Evolutionary conservation across 2,329 filamentous ascomycete genomes (phyloP), one percentile per base, ranked within the genome.

Genomic region (Aureobasidium musti): DNA sequence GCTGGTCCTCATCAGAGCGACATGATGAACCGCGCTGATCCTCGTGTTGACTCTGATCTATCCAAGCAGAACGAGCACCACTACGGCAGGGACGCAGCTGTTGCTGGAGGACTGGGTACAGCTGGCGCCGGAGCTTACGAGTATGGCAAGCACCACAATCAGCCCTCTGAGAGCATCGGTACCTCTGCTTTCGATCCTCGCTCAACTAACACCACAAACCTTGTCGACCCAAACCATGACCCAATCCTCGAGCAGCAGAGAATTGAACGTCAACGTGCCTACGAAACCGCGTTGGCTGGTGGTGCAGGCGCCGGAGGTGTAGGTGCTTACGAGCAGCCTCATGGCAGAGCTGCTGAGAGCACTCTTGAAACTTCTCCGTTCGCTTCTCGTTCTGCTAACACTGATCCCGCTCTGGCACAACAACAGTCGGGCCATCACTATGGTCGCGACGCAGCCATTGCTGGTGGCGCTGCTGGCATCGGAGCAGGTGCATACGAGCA

Each of bases 41-140:
- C 72, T 21, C 67, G 63, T 17, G 70, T 71, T n/a, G 66, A 69
- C 23, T 67, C 65, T 37, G 65, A 67, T 23, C 65, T 63, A 0
- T 63, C 65, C 11, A 43, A 67, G 35, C 56, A 63, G 52, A 54
- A 56, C 10, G 49, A 67, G 21, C 67, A 67, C 21, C 66, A 67
- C 43, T 61, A 67, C 17, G 68, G 67, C 8, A 72, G 72, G 21
- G 69, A 72, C 35, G 69, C 69, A 37, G 75, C 73, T 23, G 41
- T 76, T 30, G 73, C 69, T 61, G 77, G 74, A 43, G 74, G 72
- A 39, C 68, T 72, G n/a, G 74, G 74, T 11, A 73, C 73, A 33
- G 72, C 74, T 41, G 75, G 75, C 6, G 72, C 74, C 45, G 74
- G 74, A 53, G 76, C 73, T 0, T 72, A 77, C 43, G 75, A 78